phyloP scores from a whole-genome alignment of 1,284 basidiomycete species.

The Leucoagaricus sp. region DNA sequence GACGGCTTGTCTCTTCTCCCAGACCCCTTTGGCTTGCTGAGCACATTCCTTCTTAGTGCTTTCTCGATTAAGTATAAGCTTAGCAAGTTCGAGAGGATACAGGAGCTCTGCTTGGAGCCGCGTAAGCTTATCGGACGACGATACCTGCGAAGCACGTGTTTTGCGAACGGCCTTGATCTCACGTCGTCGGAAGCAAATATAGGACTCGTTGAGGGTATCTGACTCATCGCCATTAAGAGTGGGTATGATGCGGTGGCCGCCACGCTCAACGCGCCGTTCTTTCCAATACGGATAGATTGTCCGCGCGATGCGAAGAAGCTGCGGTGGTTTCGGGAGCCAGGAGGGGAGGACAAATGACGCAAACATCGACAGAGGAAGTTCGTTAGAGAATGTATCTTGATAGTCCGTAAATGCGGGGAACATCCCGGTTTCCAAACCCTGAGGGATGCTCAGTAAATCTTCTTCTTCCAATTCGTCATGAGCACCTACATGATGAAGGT shows the following conservation, averaged over 20 bases:
- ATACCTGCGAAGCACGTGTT: constrained; percentile 88
- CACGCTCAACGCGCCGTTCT: constrained; percentile 71
- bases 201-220: constrained; percentile 90
- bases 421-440: constrained; percentile 67
- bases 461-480: constrained; percentile 4
- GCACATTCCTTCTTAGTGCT: constrained; percentile 68
- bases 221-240: constrained; percentile 88
- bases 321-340: constrained; percentile 58
- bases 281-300: constrained; percentile 83
- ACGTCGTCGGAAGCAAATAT: constrained; percentile 96
- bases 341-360: constrained; percentile 62
- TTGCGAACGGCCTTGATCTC: constrained; percentile 95
- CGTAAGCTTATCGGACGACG: constrained; percentile 85
- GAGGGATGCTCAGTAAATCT: constrained; percentile 14
- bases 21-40: constrained; percentile 64
- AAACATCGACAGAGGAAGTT: constrained; percentile 59
- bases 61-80: constrained; percentile 73
- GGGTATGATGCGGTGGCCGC: constrained; percentile 80
- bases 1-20: constrained; percentile 78
- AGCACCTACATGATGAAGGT: constrained; percentile 82
- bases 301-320: constrained; percentile 65
- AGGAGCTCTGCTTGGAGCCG: constrained; percentile 80
- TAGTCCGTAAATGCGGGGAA: constrained; percentile 84
- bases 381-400: constrained; percentile 66
- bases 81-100: constrained; percentile 74